Percentiles rank a stretch among this genome's conserved stretches.
Conservation (phyloP, 78 protist species). For the Creolimax fragrantissima region DNA sequence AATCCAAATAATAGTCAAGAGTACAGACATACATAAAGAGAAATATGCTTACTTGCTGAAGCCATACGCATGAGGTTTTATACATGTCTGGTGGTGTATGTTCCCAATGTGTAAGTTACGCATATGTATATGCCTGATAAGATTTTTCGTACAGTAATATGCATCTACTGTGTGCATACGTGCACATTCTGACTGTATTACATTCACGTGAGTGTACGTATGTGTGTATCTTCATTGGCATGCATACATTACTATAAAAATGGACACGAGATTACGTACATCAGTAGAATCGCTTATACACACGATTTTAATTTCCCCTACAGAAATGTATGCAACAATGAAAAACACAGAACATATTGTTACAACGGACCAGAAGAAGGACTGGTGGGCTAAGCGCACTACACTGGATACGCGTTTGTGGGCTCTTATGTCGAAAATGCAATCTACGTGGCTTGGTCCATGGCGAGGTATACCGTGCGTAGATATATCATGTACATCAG, state of each 20-base stretch:
- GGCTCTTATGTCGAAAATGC: not conserved
- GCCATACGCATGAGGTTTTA: not conserved
- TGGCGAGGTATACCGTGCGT: not conserved
- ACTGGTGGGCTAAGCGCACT: not conserved
- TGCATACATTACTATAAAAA: not conserved
- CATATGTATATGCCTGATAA: not conserved
- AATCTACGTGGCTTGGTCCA: not conserved
- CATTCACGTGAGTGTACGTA: not conserved
- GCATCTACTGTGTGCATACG: not conserved
- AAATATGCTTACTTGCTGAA: no score
- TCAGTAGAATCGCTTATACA: not conserved
- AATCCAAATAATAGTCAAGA: no score
- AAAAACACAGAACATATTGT: not conserved
- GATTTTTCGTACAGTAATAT: no score
- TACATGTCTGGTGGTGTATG: not conserved
- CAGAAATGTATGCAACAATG: not conserved
- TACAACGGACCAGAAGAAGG: not conserved
- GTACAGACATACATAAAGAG: no score
- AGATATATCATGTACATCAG: not conserved
- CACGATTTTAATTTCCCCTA: no score
- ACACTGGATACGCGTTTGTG: not conserved
- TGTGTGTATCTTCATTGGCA: not conserved
- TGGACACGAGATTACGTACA: not conserved
- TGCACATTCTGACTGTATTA: not conserved
- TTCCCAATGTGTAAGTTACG: no score